Conservation (phyloP, 2,329 filamentous ascomycete genomes). For the Phoma sp. region DNA sequence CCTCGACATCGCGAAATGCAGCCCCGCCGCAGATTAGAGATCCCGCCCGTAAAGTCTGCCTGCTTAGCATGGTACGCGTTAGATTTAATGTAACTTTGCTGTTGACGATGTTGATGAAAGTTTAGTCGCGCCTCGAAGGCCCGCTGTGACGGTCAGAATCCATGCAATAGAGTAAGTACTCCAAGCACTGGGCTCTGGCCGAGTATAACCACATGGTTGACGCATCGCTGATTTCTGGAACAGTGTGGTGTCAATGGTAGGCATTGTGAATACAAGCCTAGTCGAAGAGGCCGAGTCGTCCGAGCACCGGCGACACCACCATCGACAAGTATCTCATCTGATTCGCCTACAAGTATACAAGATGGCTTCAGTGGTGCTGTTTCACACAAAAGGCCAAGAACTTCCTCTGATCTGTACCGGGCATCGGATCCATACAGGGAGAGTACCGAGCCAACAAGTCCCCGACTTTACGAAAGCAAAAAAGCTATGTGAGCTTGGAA, state of each 20-base stretch:
- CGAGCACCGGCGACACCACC: conserved; percentile 9
- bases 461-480: neutral
- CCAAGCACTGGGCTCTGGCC: neutral
- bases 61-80: conserved; percentile 14
- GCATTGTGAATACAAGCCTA: conserved; percentile 7
- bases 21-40: conserved; percentile 8
- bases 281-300: conserved; percentile 6
- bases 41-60: conserved; percentile 13
- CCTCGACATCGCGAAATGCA: neutral
- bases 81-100: too few species aligned
- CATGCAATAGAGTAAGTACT: conserved; percentile 10
- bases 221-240: neutral
- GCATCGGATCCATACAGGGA: neutral
- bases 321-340: neutral
- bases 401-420: neutral
- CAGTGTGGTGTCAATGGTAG: conserved; percentile 7
- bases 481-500: neutral
- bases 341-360: conserved; percentile 3
- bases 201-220: too few species aligned
- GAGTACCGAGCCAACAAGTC: neutral
- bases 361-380: neutral
- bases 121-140: conserved; percentile 15
- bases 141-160: conserved; percentile 12
- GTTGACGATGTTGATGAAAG: neutral
- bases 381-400: neutral